phyloP scores from a whole-genome alignment of 495 filamentous ascomycete genomes.

The Sphaerosporella brunnea region DNA sequence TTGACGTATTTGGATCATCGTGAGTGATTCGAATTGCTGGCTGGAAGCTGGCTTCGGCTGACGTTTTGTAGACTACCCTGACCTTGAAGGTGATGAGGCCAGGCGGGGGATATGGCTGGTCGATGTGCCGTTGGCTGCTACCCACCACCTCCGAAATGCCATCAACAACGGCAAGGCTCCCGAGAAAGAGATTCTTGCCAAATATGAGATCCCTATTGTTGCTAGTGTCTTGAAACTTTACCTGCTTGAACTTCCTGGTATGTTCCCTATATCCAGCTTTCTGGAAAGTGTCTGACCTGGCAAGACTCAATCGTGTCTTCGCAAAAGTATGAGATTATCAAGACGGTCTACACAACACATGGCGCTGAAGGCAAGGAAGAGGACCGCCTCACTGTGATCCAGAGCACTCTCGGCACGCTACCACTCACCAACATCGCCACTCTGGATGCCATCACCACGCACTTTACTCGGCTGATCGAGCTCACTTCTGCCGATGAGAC shows the following conservation, averaged over 20 bases:
- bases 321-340: slow-evolving; percentile 96
- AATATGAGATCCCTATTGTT: slow-evolving; percentile 83
- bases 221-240: slow-evolving; percentile 90
- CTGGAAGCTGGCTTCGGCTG: slow-evolving; percentile 9
- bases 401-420: slow-evolving; percentile 86
- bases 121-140: slow-evolving; percentile 70
- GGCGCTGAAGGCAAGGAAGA: slow-evolving; percentile 48
- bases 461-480: slow-evolving; percentile 93
- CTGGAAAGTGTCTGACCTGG: slow-evolving; percentile 10
- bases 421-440: slow-evolving; percentile 96
- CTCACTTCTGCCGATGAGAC: slow-evolving; percentile 87
- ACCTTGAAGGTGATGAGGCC: slow-evolving; percentile 92
- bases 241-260: slow-evolving; percentile 86
- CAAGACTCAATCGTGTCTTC: slow-evolving; percentile 91
- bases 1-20: slow-evolving; percentile 85
- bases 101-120: slow-evolving; percentile 83
- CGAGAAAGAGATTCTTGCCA: slow-evolving; percentile 53
- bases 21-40: slow-evolving; percentile 27
- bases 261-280: slow-evolving; percentile 17
- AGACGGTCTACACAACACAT: slow-evolving; percentile 83
- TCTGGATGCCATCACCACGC: slow-evolving; percentile 91
- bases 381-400: slow-evolving; percentile 73
- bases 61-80: slow-evolving; percentile 53
- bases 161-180: slow-evolving; percentile 82
- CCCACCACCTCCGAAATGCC: slow-evolving; percentile 61